Conservation (phyloP, 78 protist species). For the Guillardia theta region DNA sequence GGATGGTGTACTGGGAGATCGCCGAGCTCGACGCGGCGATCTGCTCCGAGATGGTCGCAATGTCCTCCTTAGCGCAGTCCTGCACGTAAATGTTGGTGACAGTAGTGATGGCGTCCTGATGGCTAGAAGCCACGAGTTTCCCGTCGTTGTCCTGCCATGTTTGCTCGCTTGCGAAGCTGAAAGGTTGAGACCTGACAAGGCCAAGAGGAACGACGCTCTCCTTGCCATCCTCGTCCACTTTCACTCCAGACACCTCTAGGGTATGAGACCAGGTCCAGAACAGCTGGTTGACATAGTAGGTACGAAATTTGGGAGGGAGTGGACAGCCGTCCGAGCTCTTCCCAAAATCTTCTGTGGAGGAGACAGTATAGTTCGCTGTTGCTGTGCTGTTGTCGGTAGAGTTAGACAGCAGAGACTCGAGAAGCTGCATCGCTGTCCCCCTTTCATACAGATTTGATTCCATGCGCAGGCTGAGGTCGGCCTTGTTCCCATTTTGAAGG, state of each 20-base stretch:
- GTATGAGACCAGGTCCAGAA: neutral
- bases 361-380: too few species aligned
- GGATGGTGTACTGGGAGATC: neutral
- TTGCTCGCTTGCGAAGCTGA: neutral
- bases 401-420: too few species aligned
- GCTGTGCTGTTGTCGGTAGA: too few species aligned
- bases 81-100: neutral
- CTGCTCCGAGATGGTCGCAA: neutral
- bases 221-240: neutral
- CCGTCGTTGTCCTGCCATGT: neutral
- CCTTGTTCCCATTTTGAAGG: too few species aligned
- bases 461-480: too few species aligned
- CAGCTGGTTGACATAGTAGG: neutral
- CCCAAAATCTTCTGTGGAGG: too few species aligned
- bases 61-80: neutral
- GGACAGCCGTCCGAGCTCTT: too few species aligned
- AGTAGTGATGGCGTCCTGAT: conserved; percentile 6
- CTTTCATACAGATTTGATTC: too few species aligned
- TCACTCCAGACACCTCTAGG: neutral
- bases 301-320: neutral
- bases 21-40: neutral
- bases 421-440: too few species aligned
- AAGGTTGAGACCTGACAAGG: neutral
- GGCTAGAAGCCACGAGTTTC: neutral
- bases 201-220: neutral